phyloP scores from a whole-genome alignment of 139 green algal species.

The Penium margaritaceum region DNA sequence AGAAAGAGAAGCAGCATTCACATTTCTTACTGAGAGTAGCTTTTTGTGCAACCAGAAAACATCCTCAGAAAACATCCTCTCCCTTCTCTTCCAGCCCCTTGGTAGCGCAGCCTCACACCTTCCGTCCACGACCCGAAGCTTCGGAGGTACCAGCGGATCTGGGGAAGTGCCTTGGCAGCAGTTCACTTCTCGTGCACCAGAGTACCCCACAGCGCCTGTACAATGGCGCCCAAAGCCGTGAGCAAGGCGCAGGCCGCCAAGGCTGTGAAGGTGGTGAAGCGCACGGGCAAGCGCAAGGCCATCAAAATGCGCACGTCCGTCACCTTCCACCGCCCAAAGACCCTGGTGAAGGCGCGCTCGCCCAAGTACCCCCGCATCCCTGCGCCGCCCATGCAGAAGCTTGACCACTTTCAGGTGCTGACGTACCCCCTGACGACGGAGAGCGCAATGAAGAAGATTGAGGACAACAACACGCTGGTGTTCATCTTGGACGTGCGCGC shows the following conservation, averaged over 20 bases:
- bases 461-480: constrained; percentile 99
- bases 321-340: constrained; percentile 77
- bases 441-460: constrained; percentile 99
- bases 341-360: constrained; percentile 62
- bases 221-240: too few species aligned
- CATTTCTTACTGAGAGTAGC: too few species aligned
- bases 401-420: constrained; percentile 67
- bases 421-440: constrained; percentile 97
- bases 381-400: constrained; percentile 39
- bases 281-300: constrained; percentile 65
- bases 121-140: too few species aligned
- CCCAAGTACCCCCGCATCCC: constrained; percentile 50
- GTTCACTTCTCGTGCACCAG: too few species aligned
- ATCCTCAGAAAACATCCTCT: too few species aligned
- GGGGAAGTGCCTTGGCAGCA: too few species aligned
- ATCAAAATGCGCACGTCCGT: constrained; percentile 48
- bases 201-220: too few species aligned
- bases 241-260: constrained; percentile 62
- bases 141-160: too few species aligned
- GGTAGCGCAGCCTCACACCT: too few species aligned
- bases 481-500: constrained; percentile 81
- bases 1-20: too few species aligned
- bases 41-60: too few species aligned
- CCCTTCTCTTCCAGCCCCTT: too few species aligned
- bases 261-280: constrained; percentile 87